Percentiles rank a stretch among this genome's conserved stretches.
These are phyloP conservation scores for Stylonectria norvegica DNA, from an alignment of 2,329 filamentous ascomycete genomes.

Conservation along the genomic window DNA sequence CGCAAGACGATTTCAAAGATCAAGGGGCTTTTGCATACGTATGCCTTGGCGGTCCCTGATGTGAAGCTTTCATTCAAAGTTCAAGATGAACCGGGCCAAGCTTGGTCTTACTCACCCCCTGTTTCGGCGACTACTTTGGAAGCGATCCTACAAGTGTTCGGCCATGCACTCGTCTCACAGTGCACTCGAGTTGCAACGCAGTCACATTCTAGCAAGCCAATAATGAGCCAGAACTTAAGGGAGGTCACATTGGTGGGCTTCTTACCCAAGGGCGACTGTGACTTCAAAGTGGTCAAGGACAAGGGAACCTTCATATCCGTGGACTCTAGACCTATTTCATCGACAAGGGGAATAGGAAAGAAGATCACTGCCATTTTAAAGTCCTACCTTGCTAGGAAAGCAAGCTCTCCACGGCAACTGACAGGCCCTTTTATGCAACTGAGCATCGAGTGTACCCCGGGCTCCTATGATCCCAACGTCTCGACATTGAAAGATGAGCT, in stretches of 20 bases:
- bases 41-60: slow-evolving; percentile 63
- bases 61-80: slow-evolving; percentile 60
- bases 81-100: slow-evolving; percentile 47
- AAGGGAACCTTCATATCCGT: slow-evolving; percentile 63
- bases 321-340: slow-evolving; percentile 62
- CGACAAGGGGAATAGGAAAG: slow-evolving; percentile 54
- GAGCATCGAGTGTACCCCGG: slow-evolving; percentile 57
- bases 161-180: slow-evolving; percentile 51
- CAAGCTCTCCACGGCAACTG: slow-evolving; percentile 26
- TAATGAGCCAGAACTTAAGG: slow-evolving; percentile 1
- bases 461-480: slow-evolving; percentile 69
- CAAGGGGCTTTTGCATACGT: slow-evolving; percentile 58
- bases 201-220: slow-evolving; percentile 1
- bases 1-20: slow-evolving; percentile 55
- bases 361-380: slow-evolving; percentile 55
- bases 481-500: slow-evolving; percentile 71
- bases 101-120: slow-evolving; percentile 62
- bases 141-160: slow-evolving; percentile 60
- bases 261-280: slow-evolving; percentile 51
- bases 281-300: slow-evolving; percentile 38
- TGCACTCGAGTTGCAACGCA: slow-evolving; percentile 45
- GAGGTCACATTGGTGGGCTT: slow-evolving; percentile 39
- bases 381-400: slow-evolving; percentile 42
- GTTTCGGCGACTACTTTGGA: slow-evolving; percentile 49
- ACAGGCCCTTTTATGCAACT: slow-evolving; percentile 61